A percentile compares a stretch with the other conserved stretches of the same genome.
Evolutionary conservation across 2,329 filamentous ascomycete genomes (phyloP).

Genomic region (Didymella lethalis): DNA sequence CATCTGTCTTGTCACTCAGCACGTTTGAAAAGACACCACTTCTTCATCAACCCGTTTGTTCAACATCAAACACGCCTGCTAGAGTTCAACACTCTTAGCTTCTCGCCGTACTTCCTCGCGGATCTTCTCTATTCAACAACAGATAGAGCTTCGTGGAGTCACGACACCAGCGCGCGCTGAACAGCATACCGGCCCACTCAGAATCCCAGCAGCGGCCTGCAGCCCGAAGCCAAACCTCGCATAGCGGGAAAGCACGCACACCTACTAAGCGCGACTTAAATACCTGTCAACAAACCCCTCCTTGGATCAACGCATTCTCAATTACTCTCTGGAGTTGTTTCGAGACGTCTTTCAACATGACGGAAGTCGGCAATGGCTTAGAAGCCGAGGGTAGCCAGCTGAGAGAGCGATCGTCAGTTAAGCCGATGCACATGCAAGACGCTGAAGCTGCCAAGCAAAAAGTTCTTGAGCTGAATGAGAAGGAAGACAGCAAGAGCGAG

Average conservation of each 20-base stretch:
- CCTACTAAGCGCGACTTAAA: slow-evolving; percentile 33
- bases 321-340: slow-evolving; percentile 26
- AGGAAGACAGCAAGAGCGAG: slow-evolving; percentile 56
- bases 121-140: neutral
- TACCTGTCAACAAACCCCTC: slow-evolving; percentile 31
- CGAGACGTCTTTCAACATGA: slow-evolving; percentile 33
- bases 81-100: slow-evolving; percentile 50
- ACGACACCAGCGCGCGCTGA: slow-evolving; percentile 17
- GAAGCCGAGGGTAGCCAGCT: slow-evolving; percentile 41
- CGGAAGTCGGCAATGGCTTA: slow-evolving; percentile 30
- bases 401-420: slow-evolving; percentile 42
- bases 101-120: neutral
- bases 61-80: slow-evolving; percentile 38
- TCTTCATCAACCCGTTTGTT: slow-evolving; percentile 25
- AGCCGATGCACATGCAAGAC: slow-evolving; percentile 40
- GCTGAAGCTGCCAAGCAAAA: slow-evolving; percentile 54
- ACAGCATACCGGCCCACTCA: slow-evolving; percentile 24
- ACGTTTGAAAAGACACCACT: slow-evolving; percentile 11
- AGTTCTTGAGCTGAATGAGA: slow-evolving; percentile 60
- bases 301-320: slow-evolving; percentile 23
- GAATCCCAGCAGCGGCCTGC: slow-evolving; percentile 34
- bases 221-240: slow-evolving; percentile 33
- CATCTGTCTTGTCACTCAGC: slow-evolving; percentile 6
- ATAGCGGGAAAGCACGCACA: slow-evolving; percentile 38
- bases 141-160: neutral